Base-by-base conservation (phyloP, 306 rosid genomes). In the Prunus mira region DNA sequence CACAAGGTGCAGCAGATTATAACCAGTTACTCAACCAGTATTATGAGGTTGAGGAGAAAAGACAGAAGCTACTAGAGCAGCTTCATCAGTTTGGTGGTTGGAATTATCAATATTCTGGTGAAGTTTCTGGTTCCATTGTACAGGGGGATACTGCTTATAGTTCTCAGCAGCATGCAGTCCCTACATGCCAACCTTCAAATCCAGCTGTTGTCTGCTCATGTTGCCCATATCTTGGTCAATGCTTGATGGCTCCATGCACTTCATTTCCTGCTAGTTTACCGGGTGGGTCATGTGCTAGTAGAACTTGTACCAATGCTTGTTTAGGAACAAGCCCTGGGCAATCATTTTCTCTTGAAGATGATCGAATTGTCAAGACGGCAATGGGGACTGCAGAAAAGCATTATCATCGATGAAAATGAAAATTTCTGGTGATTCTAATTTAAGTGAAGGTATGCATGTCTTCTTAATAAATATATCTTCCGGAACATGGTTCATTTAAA, bases 11-110 rank as follows among this genome's bases (percentile, higher is more conserved):
- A 24, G 90, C 87, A 51, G 86, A 84, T 55, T 91, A 94, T 88
- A 87, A 83, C 74, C 84, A 79, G 73, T 82, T 91, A 74, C 78
- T 94, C 50, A 77, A 74, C 12, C 79, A 84, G 67, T 94, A 87
- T 78, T 89, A 94, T 84, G 96, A 91, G 81, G 86, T 94, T 65
- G 97, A 91, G 87, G 95, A 90, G 85, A 85, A 90, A 78, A 88
- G 91, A 83, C 86, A 82, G 79, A 89, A 87, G 83, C 80, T 90
- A 79, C 81, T 85, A 75, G 93, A 89, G 77, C 93, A 87, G 78
- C 89, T 94, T 84, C 80, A 90, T 83, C 94, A 85, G 69, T 90
- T 52, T 66, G 85, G 89, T 69, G 80, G 82, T 85, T 82, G 83
- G 89, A 86, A 90, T 76, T 75, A 87, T 77, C 93, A 85, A 79